Evolutionary conservation across 1,284 basidiomycete genomes (phyloP).

Genomic region (Rhodotorula sp.): DNA sequence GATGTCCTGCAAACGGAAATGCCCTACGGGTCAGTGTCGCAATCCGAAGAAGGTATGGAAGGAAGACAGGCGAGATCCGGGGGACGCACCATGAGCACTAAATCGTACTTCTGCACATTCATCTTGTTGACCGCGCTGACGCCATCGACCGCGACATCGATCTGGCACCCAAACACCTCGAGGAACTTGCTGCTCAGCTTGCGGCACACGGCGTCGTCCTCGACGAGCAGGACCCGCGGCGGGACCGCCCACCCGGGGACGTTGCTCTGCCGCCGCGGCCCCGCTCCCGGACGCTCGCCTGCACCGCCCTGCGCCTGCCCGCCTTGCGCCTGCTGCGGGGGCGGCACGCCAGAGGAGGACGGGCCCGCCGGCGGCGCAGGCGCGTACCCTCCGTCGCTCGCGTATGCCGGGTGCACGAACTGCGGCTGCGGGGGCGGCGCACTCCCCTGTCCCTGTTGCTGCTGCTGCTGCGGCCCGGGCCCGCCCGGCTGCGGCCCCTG

Average conservation of each 20-base stretch:
- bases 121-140: conserved; percentile 93
- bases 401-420: conserved; percentile 17
- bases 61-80: too few relatives aligned
- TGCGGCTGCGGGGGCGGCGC: neutral
- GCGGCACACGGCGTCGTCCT: conserved; percentile 90
- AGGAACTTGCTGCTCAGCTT: conserved; percentile 88
- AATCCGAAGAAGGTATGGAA: too few relatives aligned
- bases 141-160: conserved; percentile 90
- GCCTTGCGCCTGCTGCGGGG: neutral
- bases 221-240: conserved; percentile 76
- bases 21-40: neutral
- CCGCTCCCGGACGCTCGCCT: conserved; percentile 1
- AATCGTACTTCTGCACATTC: conserved; percentile 82
- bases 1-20: conserved; percentile 65
- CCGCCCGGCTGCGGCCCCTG: conserved; percentile 1
- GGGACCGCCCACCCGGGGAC: conserved; percentile 63
- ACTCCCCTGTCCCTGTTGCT: neutral
- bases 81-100: conserved; percentile 82
- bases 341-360: neutral
- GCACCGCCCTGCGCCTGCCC: too few relatives aligned
- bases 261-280: conserved; percentile 58
- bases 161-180: conserved; percentile 91
- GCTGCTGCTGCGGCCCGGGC: neutral
- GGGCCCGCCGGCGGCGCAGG: neutral
- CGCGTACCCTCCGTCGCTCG: neutral